These are phyloP conservation scores for Kodamaea sagamina DNA, from an alignment of 805 yeast species.

Conservation along the genomic window DNA sequence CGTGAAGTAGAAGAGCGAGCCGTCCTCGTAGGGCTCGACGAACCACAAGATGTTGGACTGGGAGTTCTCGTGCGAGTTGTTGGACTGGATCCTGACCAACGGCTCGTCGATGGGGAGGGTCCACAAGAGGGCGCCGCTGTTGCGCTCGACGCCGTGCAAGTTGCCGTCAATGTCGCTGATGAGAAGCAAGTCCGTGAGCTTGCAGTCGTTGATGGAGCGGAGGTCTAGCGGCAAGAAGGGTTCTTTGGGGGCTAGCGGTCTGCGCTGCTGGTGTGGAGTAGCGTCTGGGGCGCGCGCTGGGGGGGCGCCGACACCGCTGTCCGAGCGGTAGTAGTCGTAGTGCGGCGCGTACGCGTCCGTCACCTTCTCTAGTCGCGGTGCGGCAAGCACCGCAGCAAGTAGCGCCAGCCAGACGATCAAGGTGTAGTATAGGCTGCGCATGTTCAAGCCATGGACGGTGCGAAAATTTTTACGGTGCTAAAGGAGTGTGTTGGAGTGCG, in stretches of 20 bases:
- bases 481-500: slow-evolving; percentile 1
- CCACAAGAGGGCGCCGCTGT: slow-evolving; percentile 78
- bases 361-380: slow-evolving; percentile 26
- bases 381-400: slow-evolving; percentile 14
- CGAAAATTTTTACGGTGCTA: slow-evolving; percentile 4
- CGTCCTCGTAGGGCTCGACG: slow-evolving; percentile 88
- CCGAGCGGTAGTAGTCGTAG: slow-evolving; percentile 9
- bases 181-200: slow-evolving; percentile 58
- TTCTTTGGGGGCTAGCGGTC: slow-evolving; percentile 13
- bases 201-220: slow-evolving; percentile 48
- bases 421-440: slow-evolving; percentile 7
- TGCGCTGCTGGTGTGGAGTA: background rate
- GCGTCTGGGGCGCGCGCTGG: slow-evolving; percentile 2
- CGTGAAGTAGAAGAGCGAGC: slow-evolving; percentile 78
- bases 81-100: slow-evolving; percentile 48
- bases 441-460: background rate
- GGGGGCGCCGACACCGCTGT: background rate
- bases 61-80: slow-evolving; percentile 20
- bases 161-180: slow-evolving; percentile 87
- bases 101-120: slow-evolving; percentile 66
- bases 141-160: slow-evolving; percentile 74
- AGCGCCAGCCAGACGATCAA: slow-evolving; percentile 10
- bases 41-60: slow-evolving; percentile 62
- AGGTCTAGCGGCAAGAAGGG: slow-evolving; percentile 36
- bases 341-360: slow-evolving; percentile 10